phyloP scores from a whole-genome alignment of 257 asterid genomes.

The Fraxinus quadrangulata region DNA sequence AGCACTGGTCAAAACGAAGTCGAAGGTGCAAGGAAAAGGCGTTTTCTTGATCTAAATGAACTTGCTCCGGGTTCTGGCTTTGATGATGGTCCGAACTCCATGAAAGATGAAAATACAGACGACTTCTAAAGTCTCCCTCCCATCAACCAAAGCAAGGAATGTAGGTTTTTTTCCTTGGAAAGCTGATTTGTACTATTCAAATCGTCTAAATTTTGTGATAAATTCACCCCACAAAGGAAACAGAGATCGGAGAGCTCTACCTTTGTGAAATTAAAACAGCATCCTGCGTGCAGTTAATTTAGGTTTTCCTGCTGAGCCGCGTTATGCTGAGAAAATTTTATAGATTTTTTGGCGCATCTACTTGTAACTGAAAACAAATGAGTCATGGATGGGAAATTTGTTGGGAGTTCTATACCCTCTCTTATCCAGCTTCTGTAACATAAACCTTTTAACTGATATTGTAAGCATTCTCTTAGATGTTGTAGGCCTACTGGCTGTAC shows the following conservation, averaged over 20 bases:
- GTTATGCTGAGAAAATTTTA: slow-evolving; percentile 43
- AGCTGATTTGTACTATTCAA: slow-evolving; percentile 5
- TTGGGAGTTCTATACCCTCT: slow-evolving; percentile 31
- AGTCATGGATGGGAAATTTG: slow-evolving; percentile 44
- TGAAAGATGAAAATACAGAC: slow-evolving; percentile 50
- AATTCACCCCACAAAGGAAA: slow-evolving; percentile 38
- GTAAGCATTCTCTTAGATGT: slow-evolving; percentile 23
- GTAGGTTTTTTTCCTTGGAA: no score
- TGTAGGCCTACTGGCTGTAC: neutral
- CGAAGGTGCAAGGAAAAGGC: slow-evolving; percentile 53
- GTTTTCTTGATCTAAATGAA: slow-evolving; percentile 83
- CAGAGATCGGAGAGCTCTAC: slow-evolving; percentile 39
- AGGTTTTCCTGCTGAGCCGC: slow-evolving; percentile 45
- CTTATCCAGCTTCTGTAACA: slow-evolving; percentile 55
- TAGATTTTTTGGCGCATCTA: slow-evolving; percentile 44
- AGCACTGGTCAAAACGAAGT: slow-evolving; percentile 48
- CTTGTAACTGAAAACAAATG: slow-evolving; percentile 14
- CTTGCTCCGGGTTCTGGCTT: slow-evolving; percentile 91
- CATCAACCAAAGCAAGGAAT: no score
- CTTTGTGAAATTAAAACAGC: slow-evolving; percentile 43
- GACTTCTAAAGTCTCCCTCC: slow-evolving; percentile 38
- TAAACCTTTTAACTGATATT: slow-evolving; percentile 37
- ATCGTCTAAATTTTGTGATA: slow-evolving; percentile 32
- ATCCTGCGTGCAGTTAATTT: slow-evolving; percentile 38
- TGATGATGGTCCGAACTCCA: slow-evolving; percentile 69